These are phyloP conservation scores for Cystofilobasidium macerans DNA, from an alignment of 768 basidiomycete species.

Conservation along the genomic window DNA sequence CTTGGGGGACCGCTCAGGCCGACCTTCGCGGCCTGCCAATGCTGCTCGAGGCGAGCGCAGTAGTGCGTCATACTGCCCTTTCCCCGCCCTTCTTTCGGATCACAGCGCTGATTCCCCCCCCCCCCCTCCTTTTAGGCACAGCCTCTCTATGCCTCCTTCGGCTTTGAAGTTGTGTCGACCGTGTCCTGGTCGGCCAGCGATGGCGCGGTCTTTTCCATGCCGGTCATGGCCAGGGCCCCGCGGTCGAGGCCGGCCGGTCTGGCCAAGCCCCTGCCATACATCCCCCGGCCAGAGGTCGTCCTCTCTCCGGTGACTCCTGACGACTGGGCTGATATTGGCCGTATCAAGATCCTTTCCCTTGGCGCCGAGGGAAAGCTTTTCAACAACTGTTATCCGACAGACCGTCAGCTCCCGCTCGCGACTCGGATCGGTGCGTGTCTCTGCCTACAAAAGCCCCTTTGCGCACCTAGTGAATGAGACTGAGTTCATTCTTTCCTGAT, in stretches of 20 bases:
- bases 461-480: background rate
- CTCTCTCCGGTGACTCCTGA: background rate
- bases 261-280: background rate
- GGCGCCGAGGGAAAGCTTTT: background rate
- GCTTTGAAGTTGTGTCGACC: background rate
- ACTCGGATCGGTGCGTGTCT: background rate
- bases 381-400: background rate
- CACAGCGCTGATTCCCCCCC: background rate
- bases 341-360: background rate
- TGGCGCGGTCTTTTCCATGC: background rate
- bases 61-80: constrained; percentile 4
- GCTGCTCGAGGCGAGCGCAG: constrained; percentile 3
- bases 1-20: constrained; percentile 1
- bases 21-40: constrained; percentile 5
- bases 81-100: background rate
- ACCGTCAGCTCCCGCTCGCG: background rate
- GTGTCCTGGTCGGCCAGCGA: background rate
- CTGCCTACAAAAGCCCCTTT: background rate
- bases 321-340: background rate
- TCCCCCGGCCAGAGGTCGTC: background rate
- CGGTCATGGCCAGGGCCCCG: background rate
- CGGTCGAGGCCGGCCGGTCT: background rate
- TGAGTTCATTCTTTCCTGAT: background rate
- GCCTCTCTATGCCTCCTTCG: background rate
- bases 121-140: background rate